Conservation (phyloP, 805 yeast genomes). For the Naumovozyma baii region DNA sequence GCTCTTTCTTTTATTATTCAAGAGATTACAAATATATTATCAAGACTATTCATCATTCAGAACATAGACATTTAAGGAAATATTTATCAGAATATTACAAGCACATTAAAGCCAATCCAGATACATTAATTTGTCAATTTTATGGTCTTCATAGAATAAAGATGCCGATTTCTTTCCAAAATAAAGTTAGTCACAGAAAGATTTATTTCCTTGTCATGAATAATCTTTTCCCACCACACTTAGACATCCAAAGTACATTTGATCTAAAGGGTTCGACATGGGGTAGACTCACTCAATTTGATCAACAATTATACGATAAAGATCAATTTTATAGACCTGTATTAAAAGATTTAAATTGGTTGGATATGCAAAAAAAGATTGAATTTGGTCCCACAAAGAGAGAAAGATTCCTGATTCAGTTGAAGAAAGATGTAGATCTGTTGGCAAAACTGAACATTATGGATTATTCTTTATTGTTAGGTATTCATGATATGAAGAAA, state of each 20-base stretch:
- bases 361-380: slow-evolving; percentile 55
- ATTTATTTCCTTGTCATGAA: slow-evolving; percentile 95
- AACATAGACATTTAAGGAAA: slow-evolving; percentile 72
- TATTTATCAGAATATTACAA: slow-evolving; percentile 66
- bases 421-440: slow-evolving; percentile 64
- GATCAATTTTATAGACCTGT: slow-evolving; percentile 35
- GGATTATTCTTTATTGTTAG: slow-evolving; percentile 90
- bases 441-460: slow-evolving; percentile 71
- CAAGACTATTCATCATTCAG: slow-evolving; percentile 89
- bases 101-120: slow-evolving; percentile 76
- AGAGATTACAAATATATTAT: slow-evolving; percentile 89
- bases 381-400: slow-evolving; percentile 66
- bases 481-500: slow-evolving; percentile 66
- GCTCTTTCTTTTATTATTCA: slow-evolving; percentile 91
- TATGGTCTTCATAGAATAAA: slow-evolving; percentile 92
- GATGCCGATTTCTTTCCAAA: slow-evolving; percentile 52
- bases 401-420: slow-evolving; percentile 52
- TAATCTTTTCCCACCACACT: slow-evolving; percentile 88
- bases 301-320: slow-evolving; percentile 13
- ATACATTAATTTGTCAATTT: slow-evolving; percentile 86
- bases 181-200: slow-evolving; percentile 43
- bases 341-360: slow-evolving; percentile 82
- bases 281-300: slow-evolving; percentile 53
- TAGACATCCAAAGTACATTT: slow-evolving; percentile 74
- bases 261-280: slow-evolving; percentile 90